Conservation (phyloP, 2,329 filamentous ascomycete species). For the Diaporthe aspalathi region DNA sequence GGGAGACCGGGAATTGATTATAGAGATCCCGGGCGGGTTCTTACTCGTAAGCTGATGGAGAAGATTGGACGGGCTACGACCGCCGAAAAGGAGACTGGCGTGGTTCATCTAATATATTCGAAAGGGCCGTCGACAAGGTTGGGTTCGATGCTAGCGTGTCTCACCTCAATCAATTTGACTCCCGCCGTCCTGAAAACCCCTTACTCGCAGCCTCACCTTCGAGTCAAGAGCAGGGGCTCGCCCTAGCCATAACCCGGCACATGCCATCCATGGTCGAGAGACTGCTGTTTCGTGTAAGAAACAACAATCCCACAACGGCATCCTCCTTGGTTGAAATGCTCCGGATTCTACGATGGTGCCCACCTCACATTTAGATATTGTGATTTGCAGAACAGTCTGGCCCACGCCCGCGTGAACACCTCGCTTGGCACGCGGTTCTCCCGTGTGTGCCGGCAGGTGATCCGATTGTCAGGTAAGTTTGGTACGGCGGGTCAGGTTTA, state of each 20-base stretch:
- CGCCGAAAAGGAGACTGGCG: not conserved
- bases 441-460: not conserved
- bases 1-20: not conserved
- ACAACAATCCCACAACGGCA: no score
- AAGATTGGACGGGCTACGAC: not conserved
- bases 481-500: not conserved
- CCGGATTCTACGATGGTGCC: not conserved
- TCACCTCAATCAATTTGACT: slow-evolving; percentile 14
- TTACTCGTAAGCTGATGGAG: not conserved
- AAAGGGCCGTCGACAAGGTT: not conserved
- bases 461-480: not conserved
- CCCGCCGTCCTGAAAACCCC: not conserved
- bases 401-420: slow-evolving; percentile 4
- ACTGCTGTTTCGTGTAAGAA: not conserved
- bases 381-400: slow-evolving; percentile 9
- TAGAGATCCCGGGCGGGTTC: not conserved
- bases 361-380: slow-evolving; percentile 22
- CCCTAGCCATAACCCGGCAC: not conserved
- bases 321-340: slow-evolving; percentile 6
- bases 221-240: slow-evolving; percentile 17
- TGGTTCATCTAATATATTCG: not conserved
- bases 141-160: slow-evolving; percentile 17
- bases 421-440: not conserved
- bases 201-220: slow-evolving; percentile 9
- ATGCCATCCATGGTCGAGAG: not conserved